These are phyloP conservation scores for Pleomassaria siparia DNA, from an alignment of 2,329 filamentous ascomycete genomes.

Conservation along the genomic window DNA sequence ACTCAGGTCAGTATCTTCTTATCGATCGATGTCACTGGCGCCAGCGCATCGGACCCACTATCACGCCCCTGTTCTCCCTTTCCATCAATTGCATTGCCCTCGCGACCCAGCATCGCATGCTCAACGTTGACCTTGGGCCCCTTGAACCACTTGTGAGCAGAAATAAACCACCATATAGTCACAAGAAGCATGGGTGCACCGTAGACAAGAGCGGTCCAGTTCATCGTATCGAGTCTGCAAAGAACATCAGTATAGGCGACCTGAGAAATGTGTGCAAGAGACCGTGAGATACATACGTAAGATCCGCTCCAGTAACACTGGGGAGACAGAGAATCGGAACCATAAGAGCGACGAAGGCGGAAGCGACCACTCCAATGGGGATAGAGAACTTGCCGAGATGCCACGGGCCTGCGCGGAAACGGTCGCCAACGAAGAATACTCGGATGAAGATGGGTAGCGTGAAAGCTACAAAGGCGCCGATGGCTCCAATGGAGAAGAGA, in stretches of 20 bases:
- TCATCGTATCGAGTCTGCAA: slow-evolving; percentile 58
- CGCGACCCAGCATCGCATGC: slow-evolving; percentile 52
- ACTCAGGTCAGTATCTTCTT: background rate
- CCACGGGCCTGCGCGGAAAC: slow-evolving; percentile 69
- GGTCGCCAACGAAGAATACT: slow-evolving; percentile 61
- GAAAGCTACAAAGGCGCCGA: slow-evolving; percentile 65
- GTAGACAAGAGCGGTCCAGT: slow-evolving; percentile 69
- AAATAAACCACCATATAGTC: slow-evolving; percentile 64
- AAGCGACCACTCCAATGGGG: slow-evolving; percentile 59
- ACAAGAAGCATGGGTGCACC: slow-evolving; percentile 63
- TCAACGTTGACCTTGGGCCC: slow-evolving; percentile 69
- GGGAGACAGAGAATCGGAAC: slow-evolving; percentile 44
- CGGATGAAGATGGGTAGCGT: slow-evolving; percentile 61
- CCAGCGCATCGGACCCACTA: slow-evolving; percentile 8
- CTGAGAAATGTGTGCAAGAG: background rate
- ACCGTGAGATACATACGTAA: slow-evolving; percentile 26
- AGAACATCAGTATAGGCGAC: background rate
- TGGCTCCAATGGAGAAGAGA: slow-evolving; percentile 70
- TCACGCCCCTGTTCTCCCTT: slow-evolving; percentile 12
- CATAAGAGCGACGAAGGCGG: slow-evolving; percentile 65
- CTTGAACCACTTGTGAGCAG: slow-evolving; percentile 69
- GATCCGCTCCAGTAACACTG: background rate
- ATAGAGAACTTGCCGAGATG: slow-evolving; percentile 63
- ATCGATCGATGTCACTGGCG: background rate
- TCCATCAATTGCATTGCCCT: slow-evolving; percentile 44